phyloP scores from a whole-genome alignment of 495 filamentous ascomycete species.

The Bacidia rubella region DNA sequence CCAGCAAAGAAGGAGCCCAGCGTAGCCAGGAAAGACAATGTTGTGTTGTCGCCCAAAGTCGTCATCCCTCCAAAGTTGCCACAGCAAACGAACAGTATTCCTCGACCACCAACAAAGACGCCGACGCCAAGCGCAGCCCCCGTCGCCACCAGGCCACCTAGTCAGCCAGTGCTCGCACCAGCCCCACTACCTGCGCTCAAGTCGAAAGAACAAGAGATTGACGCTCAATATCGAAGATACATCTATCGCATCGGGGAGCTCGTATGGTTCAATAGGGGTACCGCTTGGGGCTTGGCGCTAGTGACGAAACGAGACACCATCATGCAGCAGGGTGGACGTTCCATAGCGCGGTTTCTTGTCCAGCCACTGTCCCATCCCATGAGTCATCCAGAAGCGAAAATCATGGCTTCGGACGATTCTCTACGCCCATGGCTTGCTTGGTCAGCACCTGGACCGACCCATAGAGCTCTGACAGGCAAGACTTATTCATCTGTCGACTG shows the following conservation, averaged over 20 bases:
- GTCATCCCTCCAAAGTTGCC: constrained; percentile 15
- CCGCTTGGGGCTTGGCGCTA: constrained; percentile 44
- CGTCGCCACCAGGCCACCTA: constrained; percentile 6
- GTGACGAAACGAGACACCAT: constrained; percentile 25
- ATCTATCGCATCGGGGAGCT: constrained; percentile 45
- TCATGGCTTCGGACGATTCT: constrained; percentile 25
- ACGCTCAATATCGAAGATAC: constrained; percentile 31
- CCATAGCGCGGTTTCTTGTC: constrained; percentile 28
- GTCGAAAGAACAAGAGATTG: constrained; percentile 30
- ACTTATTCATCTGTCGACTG: constrained; percentile 40
- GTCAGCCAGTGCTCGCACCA: constrained; percentile 14
- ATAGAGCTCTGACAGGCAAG: constrained; percentile 16
- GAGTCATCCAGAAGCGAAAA: constrained; percentile 21
- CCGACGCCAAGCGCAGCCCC: constrained; percentile 1
- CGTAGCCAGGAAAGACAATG: constrained; percentile 18
- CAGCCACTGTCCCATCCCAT: constrained; percentile 41
- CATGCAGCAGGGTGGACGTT: constrained; percentile 10
- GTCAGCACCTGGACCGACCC: constrained; percentile 35
- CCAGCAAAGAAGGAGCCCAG: constrained; percentile 15
- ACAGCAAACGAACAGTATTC: constrained; percentile 11
- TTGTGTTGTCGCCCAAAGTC: constrained; percentile 11
- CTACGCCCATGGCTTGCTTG: constrained; percentile 51
- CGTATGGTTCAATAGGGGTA: constrained; percentile 42
- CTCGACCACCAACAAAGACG: constrained; percentile 6
- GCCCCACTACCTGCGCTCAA: constrained; percentile 27